Evolutionary conservation across 352 stramenopile species (phyloP).

Genomic region (Pythium vanterpoolii): DNA sequence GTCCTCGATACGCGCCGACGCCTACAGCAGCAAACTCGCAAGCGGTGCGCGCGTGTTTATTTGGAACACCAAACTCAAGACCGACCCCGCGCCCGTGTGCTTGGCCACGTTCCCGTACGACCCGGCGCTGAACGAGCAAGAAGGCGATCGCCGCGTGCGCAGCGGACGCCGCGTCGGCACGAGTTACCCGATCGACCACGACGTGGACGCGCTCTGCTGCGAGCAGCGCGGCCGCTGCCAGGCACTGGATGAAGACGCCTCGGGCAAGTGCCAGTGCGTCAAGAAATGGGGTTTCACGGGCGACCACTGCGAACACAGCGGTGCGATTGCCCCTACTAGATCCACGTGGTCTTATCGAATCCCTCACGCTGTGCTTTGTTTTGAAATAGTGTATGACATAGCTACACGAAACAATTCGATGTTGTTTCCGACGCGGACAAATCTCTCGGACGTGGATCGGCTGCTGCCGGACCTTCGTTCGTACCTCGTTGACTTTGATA

Average conservation of each 20-base stretch:
- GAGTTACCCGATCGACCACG: conserved; percentile 70
- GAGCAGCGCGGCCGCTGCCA: conserved; percentile 53
- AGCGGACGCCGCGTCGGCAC: conserved; percentile 57
- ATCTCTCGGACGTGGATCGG: conserved; percentile 29
- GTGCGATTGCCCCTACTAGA: conserved; percentile 23
- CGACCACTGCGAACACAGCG: conserved; percentile 60
- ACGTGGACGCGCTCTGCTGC: conserved; percentile 65
- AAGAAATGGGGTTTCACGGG: conserved; percentile 62
- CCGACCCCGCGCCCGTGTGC: conserved; percentile 36
- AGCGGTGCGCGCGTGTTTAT: conserved; percentile 59
- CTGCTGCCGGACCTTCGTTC: conserved; percentile 49
- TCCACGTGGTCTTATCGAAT: background rate
- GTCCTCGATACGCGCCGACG: conserved; percentile 45
- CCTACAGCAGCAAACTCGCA: conserved; percentile 43
- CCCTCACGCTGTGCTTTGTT: background rate
- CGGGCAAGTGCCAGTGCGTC: conserved; percentile 59
- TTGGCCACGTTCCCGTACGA: conserved; percentile 62
- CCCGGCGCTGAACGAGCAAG: conserved; percentile 48
- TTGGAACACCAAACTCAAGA: conserved; percentile 68
- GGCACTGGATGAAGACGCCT: conserved; percentile 50
- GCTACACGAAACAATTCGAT: conserved; percentile 40
- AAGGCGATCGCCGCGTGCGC: conserved; percentile 51
- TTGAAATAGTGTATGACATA: conserved; percentile 51
- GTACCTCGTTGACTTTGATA: conserved; percentile 42
- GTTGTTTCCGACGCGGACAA: conserved; percentile 34